Base-by-base conservation (phyloP, 2,329 filamentous ascomycete genomes). In the Rutstroemia sydowiana region DNA sequence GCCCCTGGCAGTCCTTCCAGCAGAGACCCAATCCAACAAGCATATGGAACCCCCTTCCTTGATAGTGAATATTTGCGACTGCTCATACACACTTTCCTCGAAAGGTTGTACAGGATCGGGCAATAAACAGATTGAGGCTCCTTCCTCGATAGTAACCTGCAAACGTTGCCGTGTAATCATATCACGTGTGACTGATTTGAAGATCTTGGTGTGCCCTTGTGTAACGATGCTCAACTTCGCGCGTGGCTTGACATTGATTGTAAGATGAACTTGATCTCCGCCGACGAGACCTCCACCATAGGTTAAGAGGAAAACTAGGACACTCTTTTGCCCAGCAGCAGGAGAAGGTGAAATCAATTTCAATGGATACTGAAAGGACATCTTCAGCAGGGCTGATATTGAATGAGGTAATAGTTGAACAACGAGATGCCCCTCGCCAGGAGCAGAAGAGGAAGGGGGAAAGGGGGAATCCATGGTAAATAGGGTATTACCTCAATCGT, bases 31-130 rank as follows among this genome's bases (percentile, higher is more conserved):
- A 68, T 98, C 93, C 42, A 95, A 73, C 2, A 95, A 76, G 65
- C 90, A 95, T 13, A 97, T 70, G 37, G 85, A 82, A 60, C 75
- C 79, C 5, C 64, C 69, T 8, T 72, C 70, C 7, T 73, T 73
- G 46, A 85, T 69, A 32, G 77, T 77, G 68, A 96, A 96, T 18
- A 82, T 77, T 68, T 97, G 93, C 14, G 74, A 77, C 69, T 97
- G 93, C 61, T 86, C 81, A 69, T 95, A 97, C 40, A 86, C 80
- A 63, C 88, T 95, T 56, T 81, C 78, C 55, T 82, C 83, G 66
- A 95, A 97, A 0, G 93, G 93, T 66, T 96, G 92, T 3, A 95
- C 87, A 0, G 93, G 93, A 66, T 98, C 93, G 0, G 93, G 93
- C 10, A 97, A 77, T 55, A 86, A 73, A 62, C 83, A 85, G 13